These are phyloP conservation scores for Murraya koenigii DNA, from an alignment of 345 rosid species.

Conservation along the genomic window DNA sequence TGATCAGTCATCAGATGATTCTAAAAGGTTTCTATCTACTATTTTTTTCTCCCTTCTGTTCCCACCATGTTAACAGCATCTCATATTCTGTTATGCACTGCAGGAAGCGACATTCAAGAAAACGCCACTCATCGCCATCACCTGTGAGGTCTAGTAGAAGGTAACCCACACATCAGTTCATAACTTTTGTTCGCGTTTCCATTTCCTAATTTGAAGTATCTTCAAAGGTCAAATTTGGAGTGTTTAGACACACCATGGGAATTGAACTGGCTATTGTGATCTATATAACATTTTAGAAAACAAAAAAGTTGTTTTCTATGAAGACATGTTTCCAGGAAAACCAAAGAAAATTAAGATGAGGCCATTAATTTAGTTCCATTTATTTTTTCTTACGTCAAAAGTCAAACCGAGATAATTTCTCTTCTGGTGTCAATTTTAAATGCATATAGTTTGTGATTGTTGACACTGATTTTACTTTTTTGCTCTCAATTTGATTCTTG, in stretches of 20 bases:
- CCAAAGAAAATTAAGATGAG: constrained; percentile 2
- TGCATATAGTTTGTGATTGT: not conserved
- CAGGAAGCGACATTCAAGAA: constrained; percentile 69
- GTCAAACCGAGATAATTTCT: not conserved
- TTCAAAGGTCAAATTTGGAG: not conserved
- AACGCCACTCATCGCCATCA: constrained; percentile 64
- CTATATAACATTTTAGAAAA: not conserved
- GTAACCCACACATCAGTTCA: constrained; percentile 40
- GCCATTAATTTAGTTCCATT: not conserved
- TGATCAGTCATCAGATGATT: constrained; percentile 70
- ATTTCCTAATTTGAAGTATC: not conserved
- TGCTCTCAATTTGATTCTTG: no score
- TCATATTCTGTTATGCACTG: constrained; percentile 23
- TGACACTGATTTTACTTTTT: no score
- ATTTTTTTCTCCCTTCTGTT: constrained; percentile 11
- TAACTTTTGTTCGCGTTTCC: constrained; percentile 3
- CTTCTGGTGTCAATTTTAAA: not conserved
- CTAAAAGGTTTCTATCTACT: constrained; percentile 51
- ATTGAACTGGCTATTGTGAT: constrained; percentile 2
- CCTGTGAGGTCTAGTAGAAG: constrained; percentile 82
- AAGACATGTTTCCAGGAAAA: not conserved
- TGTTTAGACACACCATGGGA: constrained; percentile 4
- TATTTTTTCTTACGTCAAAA: not conserved
- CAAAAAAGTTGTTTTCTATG: not conserved
- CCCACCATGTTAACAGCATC: constrained; percentile 8